These are phyloP conservation scores for Arxiozyma slooffiae DNA, from an alignment of 1,139 yeast genomes.

Conservation along the genomic window DNA sequence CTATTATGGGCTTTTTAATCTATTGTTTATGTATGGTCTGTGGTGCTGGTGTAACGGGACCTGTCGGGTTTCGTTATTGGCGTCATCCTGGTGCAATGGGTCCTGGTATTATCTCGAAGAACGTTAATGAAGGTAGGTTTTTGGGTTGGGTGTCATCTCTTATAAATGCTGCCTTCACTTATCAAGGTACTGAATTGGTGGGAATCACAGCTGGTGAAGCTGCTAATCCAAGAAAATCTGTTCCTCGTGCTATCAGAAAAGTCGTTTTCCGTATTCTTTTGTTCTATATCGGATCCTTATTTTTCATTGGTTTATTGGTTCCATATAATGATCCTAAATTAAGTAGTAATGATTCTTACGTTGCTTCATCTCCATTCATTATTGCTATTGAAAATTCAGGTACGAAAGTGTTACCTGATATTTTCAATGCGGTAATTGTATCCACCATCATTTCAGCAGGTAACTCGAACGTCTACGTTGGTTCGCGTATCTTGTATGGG, in stretches of 20 bases:
- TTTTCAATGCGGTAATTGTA: constrained; percentile 67
- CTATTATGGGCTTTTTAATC: constrained; percentile 62
- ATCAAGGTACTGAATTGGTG: constrained; percentile 77
- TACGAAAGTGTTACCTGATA: constrained; percentile 56
- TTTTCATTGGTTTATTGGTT: constrained; percentile 74
- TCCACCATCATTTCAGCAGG: constrained; percentile 68
- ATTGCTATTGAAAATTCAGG: constrained; percentile 60
- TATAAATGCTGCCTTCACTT: constrained; percentile 65
- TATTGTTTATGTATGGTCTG: constrained; percentile 66
- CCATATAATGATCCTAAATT: constrained; percentile 65
- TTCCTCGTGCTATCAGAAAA: constrained; percentile 76
- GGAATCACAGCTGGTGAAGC: constrained; percentile 90
- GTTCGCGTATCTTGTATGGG: constrained; percentile 62
- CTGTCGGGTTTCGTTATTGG: constrained; percentile 85
- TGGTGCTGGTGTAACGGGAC: constrained; percentile 65
- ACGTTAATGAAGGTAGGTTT: constrained; percentile 58
- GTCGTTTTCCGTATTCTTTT: constrained; percentile 72
- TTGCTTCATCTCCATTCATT: constrained; percentile 68
- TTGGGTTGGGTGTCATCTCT: constrained; percentile 61
- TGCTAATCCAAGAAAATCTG: constrained; percentile 67
- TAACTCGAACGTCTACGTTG: constrained; percentile 71
- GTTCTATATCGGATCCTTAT: constrained; percentile 68
- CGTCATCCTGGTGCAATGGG: constrained; percentile 87
- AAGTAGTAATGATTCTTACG: constrained; percentile 36
- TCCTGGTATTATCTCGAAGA: constrained; percentile 41